Percentiles rank a stretch among this genome's conserved stretches.
Conservation (phyloP, 2,329 filamentous ascomycete species). For the Davidsoniella neocaledoniae region DNA sequence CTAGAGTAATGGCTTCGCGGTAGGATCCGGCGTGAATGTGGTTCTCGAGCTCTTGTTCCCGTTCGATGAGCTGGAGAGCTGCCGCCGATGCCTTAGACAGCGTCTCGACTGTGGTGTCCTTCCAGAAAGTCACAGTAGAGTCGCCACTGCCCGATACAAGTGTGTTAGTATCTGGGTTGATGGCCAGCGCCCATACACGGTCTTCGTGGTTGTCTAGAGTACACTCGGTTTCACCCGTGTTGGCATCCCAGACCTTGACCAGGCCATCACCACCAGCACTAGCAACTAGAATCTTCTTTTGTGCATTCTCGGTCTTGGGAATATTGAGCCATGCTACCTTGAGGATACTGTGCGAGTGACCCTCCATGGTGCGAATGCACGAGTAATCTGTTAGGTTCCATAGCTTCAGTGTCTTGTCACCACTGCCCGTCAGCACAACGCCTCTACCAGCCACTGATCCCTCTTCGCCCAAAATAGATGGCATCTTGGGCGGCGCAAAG, state of each 20-base stretch:
- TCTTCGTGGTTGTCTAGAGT: constrained; percentile 96
- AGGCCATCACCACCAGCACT: constrained; percentile 87
- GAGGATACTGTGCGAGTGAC: constrained; percentile 86
- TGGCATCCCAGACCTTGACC: constrained; percentile 90
- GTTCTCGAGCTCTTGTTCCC: constrained; percentile 88
- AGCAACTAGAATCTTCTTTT: constrained; percentile 52
- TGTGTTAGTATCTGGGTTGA: constrained; percentile 50
- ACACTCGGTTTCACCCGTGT: constrained; percentile 65
- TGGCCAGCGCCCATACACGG: constrained; percentile 77
- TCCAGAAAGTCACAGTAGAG: constrained; percentile 89
- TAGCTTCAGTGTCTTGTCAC: constrained; percentile 89
- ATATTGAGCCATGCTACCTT: constrained; percentile 76
- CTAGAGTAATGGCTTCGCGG: constrained; percentile 80
- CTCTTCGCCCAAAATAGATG: constrained; percentile 54
- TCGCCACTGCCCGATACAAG: constrained; percentile 86
- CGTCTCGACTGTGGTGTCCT: constrained; percentile 72
- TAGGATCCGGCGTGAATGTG: constrained; percentile 79
- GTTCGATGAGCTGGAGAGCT: constrained; percentile 67
- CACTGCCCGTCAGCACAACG: constrained; percentile 74
- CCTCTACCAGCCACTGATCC: constrained; percentile 62
- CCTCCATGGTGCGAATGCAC: constrained; percentile 86
- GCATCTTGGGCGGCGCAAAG: constrained; percentile 68
- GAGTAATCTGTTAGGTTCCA: constrained; percentile 90
- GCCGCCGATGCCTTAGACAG: constrained; percentile 57
- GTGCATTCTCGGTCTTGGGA: constrained; percentile 27